phyloP scores from a whole-genome alignment of 2,329 filamentous ascomycete genomes.

The Penicillium sp. region DNA sequence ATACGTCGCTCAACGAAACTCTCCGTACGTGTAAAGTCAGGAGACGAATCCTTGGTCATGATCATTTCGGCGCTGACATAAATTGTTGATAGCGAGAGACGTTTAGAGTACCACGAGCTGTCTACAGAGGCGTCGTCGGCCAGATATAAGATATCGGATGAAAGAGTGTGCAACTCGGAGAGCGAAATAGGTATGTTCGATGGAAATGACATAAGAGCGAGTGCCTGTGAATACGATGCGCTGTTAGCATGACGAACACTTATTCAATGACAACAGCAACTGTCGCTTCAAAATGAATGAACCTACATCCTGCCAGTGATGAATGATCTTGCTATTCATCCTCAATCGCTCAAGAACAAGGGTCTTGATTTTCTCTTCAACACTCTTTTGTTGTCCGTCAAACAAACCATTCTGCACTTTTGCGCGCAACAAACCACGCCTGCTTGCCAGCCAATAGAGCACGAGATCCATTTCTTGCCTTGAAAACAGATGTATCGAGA shows the following conservation, averaged over 20 bases:
- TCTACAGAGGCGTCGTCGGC: conserved; percentile 80
- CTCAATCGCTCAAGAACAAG: conserved; percentile 73
- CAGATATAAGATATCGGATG: conserved; percentile 90
- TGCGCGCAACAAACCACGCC: conserved; percentile 33
- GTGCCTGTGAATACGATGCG: conserved; percentile 55
- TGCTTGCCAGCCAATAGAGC: conserved; percentile 41
- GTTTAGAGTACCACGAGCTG: conserved; percentile 79
- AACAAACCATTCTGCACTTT: conserved; percentile 31
- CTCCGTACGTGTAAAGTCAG: conserved; percentile 70
- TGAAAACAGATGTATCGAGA: conserved; percentile 77
- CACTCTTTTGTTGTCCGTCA: conserved; percentile 33
- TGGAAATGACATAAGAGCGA: conserved; percentile 86
- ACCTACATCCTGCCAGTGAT: conserved; percentile 80
- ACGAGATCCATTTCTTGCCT: conserved; percentile 78
- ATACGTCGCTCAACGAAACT: conserved; percentile 74
- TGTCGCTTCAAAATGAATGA: neutral
- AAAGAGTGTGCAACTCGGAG: conserved; percentile 71
- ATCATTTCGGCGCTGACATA: conserved; percentile 81
- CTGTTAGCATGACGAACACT: conserved; percentile 11
- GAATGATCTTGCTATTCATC: conserved; percentile 68
- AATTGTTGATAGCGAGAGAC: conserved; percentile 59
- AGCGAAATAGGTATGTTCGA: conserved; percentile 71
- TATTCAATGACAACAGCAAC: neutral
- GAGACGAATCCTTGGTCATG: conserved; percentile 83
- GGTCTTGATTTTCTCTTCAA: conserved; percentile 63